These are phyloP conservation scores for Acanthamoeba castellanii DNA, from an alignment of 208 protist species.

Conservation along the genomic window DNA sequence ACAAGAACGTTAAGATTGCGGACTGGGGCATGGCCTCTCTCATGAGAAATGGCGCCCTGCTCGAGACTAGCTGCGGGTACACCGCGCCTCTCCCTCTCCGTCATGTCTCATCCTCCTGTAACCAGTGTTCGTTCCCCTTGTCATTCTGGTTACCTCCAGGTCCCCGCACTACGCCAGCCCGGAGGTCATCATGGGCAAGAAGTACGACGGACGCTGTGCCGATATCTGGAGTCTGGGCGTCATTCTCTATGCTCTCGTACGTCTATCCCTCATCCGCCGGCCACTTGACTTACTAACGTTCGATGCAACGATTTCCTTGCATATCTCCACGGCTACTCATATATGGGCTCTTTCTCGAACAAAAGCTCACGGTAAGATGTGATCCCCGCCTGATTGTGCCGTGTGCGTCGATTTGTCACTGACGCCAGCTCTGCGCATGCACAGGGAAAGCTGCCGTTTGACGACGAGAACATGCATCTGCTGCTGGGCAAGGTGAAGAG, in stretches of 20 bases:
- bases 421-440: background rate
- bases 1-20: conserved; percentile 86
- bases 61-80: conserved; percentile 86
- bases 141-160: background rate
- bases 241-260: conserved; percentile 89
- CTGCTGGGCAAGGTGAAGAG: conserved; percentile 87
- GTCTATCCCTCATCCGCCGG: background rate
- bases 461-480: conserved; percentile 87
- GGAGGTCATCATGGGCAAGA: conserved; percentile 86
- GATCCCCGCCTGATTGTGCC: background rate
- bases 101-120: background rate
- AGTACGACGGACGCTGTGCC: conserved; percentile 86
- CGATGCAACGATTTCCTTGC: background rate
- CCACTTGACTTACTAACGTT: too few species aligned
- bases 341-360: background rate
- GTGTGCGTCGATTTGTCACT: background rate
- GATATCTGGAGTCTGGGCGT: conserved; percentile 91
- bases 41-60: conserved; percentile 79
- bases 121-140: background rate
- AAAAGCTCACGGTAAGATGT: background rate
- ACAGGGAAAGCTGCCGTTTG: conserved; percentile 87
- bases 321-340: background rate
- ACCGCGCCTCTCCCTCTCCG: background rate
- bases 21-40: conserved; percentile 88
- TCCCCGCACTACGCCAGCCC: conserved; percentile 90